A percentile compares a stretch with the other conserved stretches of the same genome.
phyloP scores from a whole-genome alignment of 1,284 basidiomycete genomes.

The Papiliotrema nemorosa region DNA sequence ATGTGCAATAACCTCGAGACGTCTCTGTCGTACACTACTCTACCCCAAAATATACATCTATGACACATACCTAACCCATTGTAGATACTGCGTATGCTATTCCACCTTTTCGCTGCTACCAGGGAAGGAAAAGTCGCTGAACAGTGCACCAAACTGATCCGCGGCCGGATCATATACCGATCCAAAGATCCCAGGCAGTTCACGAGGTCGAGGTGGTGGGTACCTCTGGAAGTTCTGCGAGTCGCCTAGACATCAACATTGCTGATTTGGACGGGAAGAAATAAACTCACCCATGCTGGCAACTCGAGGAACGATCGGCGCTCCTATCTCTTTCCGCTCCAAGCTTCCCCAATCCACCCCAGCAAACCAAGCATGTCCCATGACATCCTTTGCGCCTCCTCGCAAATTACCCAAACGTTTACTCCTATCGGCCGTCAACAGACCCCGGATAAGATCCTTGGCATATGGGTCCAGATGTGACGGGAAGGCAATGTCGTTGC shows the following conservation, averaged over 20 bases:
- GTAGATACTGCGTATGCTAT: too few species aligned
- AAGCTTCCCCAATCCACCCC: slow-evolving; percentile 53
- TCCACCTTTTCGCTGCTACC: too few species aligned
- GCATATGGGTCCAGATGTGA: slow-evolving; percentile 51
- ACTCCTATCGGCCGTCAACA: slow-evolving; percentile 51
- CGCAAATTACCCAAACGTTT: slow-evolving; percentile 53
- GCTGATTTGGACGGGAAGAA: background rate
- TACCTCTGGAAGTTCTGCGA: slow-evolving; percentile 51
- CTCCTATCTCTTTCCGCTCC: slow-evolving; percentile 51
- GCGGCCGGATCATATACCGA: slow-evolving; percentile 33
- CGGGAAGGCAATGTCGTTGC: slow-evolving; percentile 51
- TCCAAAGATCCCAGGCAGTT: slow-evolving; percentile 48
- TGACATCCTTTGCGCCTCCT: slow-evolving; percentile 53
- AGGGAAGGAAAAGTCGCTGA: slow-evolving; percentile 40
- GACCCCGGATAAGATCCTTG: slow-evolving; percentile 51
- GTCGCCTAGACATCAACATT: slow-evolving; percentile 33
- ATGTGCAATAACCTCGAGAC: too few species aligned
- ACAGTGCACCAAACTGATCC: slow-evolving; percentile 44
- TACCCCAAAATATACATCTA: too few species aligned
- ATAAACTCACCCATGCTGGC: slow-evolving; percentile 46
- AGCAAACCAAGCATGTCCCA: slow-evolving; percentile 52
- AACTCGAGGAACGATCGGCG: slow-evolving; percentile 53
- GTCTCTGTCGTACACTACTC: too few species aligned
- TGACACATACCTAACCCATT: too few species aligned
- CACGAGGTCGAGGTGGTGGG: slow-evolving; percentile 47